Evolutionary conservation across 2,329 filamentous ascomycete genomes (phyloP).

Genomic region (Akanthomyces dipterigenus): DNA sequence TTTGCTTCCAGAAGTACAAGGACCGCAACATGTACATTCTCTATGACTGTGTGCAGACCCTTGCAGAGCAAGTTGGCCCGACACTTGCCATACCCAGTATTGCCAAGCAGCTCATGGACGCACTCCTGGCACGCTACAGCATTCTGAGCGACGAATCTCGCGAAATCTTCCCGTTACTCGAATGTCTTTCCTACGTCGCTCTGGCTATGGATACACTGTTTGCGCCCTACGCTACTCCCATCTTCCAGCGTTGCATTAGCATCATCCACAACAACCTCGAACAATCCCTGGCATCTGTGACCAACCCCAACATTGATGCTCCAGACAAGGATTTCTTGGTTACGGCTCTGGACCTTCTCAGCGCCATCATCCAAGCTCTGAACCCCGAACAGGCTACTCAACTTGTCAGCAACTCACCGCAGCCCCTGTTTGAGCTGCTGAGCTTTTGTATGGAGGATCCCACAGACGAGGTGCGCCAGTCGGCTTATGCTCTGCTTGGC

Average conservation of each 20-base stretch:
- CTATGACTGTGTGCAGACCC: slow-evolving; percentile 95
- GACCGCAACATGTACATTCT: slow-evolving; percentile 98
- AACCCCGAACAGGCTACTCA: slow-evolving; percentile 65
- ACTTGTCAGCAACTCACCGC: slow-evolving; percentile 68
- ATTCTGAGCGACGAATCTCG: slow-evolving; percentile 81
- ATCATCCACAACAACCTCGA: slow-evolving; percentile 91
- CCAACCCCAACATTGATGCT: slow-evolving; percentile 62
- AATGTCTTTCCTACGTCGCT: slow-evolving; percentile 91
- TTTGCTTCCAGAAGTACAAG: slow-evolving; percentile 92
- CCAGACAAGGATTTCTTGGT: slow-evolving; percentile 97
- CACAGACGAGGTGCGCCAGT: slow-evolving; percentile 90
- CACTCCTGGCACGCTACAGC: slow-evolving; percentile 81
- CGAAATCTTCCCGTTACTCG: slow-evolving; percentile 90
- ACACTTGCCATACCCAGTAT: slow-evolving; percentile 74
- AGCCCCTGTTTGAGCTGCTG: slow-evolving; percentile 83
- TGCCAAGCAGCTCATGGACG: slow-evolving; percentile 85
- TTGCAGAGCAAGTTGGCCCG: slow-evolving; percentile 84
- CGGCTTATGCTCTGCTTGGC: slow-evolving; percentile 87
- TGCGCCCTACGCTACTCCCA: slow-evolving; percentile 74
- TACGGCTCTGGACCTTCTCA: slow-evolving; percentile 87
- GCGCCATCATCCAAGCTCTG: slow-evolving; percentile 87
- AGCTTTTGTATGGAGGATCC: slow-evolving; percentile 87
- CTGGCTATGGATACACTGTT: slow-evolving; percentile 78
- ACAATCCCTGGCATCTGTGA: slow-evolving; percentile 63
- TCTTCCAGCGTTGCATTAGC: slow-evolving; percentile 81